Evolutionary conservation across 257 asterid species (phyloP), one percentile per base, ranked within the genome.

Genomic region (Eucommia ulmoides): DNA sequence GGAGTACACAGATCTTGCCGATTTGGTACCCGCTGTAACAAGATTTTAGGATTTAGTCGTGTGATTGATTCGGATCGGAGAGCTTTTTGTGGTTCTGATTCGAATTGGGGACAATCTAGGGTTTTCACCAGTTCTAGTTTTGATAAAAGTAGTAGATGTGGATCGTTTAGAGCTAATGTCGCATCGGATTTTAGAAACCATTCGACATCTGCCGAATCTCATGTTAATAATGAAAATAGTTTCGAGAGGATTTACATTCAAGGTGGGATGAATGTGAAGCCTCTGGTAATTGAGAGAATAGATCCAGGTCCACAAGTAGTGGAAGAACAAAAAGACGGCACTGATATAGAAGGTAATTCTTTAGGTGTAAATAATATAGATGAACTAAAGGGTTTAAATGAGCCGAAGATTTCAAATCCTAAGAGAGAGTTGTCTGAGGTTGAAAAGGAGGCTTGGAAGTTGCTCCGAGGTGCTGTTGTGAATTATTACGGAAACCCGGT

Each of bases 371-470:
- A 64, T 65, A 51, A 29, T 5, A 29, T 35, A 24, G 44, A 59
- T 15, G 68, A 33, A 45, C 22, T 60, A 19, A 38, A 53, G 23
- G 54, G 55, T 23, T 45, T 56, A 38, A 20, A 17, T 35, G 67
- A 61, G 63, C 33, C 74, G 23, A 48, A n/a, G 35, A 29, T 56
- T 62, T 71, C 58, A 16, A 67, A 67, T 54, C 52, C 1, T 21
- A 64, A 44, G 56, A 54, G 70, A 60, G 65, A 52, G 67, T 42
- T 71, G 59, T 69, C 83, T 25, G 76, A 72, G 54, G 76, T 74
- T 22, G 93, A 84, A 57, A 60, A 64, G 68, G 93, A 78, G 60
- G 95, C 87, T 1, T 84, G 95, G 93, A 47, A 76, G 38, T 62
- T 84, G 73, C 93, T 84, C 24, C 71, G 74, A 15, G 81, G 51